Evolutionary conservation across 1,284 basidiomycete genomes (phyloP).

Genomic region (Grifola frondosa): DNA sequence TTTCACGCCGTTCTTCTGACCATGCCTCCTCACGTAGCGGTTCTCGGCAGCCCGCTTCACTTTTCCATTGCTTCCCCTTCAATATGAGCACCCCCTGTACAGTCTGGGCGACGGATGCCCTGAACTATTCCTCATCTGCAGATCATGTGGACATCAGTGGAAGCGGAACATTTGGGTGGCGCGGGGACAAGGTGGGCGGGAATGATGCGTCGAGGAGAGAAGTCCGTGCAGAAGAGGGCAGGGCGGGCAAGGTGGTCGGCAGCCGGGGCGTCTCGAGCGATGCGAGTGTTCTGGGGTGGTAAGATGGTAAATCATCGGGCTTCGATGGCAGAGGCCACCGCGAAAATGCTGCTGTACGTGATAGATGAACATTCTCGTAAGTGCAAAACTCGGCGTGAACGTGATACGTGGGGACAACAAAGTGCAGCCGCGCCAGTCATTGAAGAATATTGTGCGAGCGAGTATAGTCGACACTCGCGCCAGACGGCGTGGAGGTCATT

Average conservation of each 20-base stretch:
- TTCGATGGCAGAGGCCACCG: constrained; percentile 15
- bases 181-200: constrained; percentile 57
- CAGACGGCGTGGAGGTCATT: no score
- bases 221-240: constrained; percentile 27
- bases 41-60: constrained; percentile 24
- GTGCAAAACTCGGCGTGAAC: no score
- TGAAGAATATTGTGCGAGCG: no score
- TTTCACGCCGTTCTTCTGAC: constrained; percentile 30
- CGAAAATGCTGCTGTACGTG: no score
- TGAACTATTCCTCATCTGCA: constrained; percentile 33
- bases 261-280: constrained; percentile 4
- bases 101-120: constrained; percentile 23
- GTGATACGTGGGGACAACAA: no score
- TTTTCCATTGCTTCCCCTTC: constrained; percentile 25
- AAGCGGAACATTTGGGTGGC: constrained; percentile 45
- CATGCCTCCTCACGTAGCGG: constrained; percentile 28
- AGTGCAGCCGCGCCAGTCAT: no score
- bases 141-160: constrained; percentile 31
- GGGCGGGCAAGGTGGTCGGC: constrained; percentile 9
- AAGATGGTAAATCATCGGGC: constrained; percentile 9
- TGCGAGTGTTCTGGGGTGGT: constrained; percentile 9
- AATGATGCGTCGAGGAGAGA: constrained; percentile 32
- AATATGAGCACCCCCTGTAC: constrained; percentile 18
- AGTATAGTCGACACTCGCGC: no score
- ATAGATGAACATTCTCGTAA: no score